A percentile compares a stretch with the other conserved stretches of the same genome.
Evolutionary conservation across 1,139 yeast species (phyloP).

Genomic region (Zygosaccharomyces pseudobailii): DNA sequence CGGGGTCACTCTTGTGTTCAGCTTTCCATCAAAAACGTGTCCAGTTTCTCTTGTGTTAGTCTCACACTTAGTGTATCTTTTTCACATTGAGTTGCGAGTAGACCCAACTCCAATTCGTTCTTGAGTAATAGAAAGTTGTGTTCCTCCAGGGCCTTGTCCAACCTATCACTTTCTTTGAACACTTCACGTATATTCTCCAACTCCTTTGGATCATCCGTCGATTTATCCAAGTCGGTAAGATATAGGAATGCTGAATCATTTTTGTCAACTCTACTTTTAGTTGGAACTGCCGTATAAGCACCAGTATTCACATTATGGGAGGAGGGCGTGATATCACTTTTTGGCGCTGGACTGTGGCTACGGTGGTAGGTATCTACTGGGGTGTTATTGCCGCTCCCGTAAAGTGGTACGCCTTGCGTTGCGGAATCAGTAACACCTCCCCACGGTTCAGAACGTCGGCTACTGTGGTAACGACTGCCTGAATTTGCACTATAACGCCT

Average conservation of each 20-base stretch:
- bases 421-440: neutral
- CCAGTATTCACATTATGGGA: neutral
- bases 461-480: neutral
- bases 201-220: constrained; percentile 13
- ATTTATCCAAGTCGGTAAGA: constrained; percentile 21
- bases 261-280: constrained; percentile 10
- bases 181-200: constrained; percentile 17
- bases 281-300: neutral
- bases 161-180: constrained; percentile 18
- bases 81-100: constrained; percentile 26
- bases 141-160: constrained; percentile 22
- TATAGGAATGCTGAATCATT: constrained; percentile 22
- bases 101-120: constrained; percentile 23
- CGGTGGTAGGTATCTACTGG: constrained; percentile 9
- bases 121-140: constrained; percentile 18
- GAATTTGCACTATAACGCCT: constrained; percentile 4
- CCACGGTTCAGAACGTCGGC: constrained; percentile 2
- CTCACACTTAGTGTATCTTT: constrained; percentile 28
- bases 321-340: neutral
- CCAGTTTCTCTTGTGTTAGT: constrained; percentile 24
- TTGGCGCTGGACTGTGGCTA: neutral
- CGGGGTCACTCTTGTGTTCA: neutral
- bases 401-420: neutral
- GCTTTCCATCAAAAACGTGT: constrained; percentile 16
- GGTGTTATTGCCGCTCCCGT: constrained; percentile 10